These are phyloP conservation scores for Cylindrodendrum hubeiense DNA, from an alignment of 2,329 filamentous ascomycete species.

Conservation along the genomic window DNA sequence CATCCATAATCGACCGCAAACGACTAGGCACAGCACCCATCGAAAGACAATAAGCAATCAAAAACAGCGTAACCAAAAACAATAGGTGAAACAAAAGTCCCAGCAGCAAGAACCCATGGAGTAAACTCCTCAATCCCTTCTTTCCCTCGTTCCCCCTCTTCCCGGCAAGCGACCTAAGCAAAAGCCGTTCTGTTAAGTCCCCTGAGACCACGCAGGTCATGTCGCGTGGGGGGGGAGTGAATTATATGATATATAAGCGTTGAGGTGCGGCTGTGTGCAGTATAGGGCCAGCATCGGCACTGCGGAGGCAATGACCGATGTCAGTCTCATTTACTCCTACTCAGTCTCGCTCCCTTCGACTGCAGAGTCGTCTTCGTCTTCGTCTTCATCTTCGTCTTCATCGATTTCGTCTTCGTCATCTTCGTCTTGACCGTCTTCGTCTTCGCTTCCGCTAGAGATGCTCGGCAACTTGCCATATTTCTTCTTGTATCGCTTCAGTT, in stretches of 20 bases:
- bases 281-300: not conserved
- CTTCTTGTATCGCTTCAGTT: constrained; percentile 72
- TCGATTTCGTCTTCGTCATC: not conserved
- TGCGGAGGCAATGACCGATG: not conserved
- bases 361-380: constrained; percentile 34
- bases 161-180: constrained; percentile 7
- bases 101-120: constrained; percentile 12
- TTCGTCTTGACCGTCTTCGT: constrained; percentile 30
- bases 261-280: not conserved
- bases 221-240: constrained; percentile 28
- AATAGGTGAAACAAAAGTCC: constrained; percentile 4
- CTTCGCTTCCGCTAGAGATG: constrained; percentile 39
- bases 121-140: constrained; percentile 19
- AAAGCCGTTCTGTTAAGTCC: constrained; percentile 30
- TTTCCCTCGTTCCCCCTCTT: constrained; percentile 9
- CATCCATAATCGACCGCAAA: constrained; percentile 27
- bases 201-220: constrained; percentile 27
- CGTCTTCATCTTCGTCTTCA: constrained; percentile 41
- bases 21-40: constrained; percentile 13
- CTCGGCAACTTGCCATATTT: constrained; percentile 60
- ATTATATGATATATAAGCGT: constrained; percentile 38
- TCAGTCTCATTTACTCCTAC: constrained; percentile 32
- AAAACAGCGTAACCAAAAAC: not conserved
- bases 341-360: constrained; percentile 46
- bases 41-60: not conserved